Base-by-base conservation (phyloP, 176 grass and related monocot genomes). In the Urochloa ruziziensis region DNA sequence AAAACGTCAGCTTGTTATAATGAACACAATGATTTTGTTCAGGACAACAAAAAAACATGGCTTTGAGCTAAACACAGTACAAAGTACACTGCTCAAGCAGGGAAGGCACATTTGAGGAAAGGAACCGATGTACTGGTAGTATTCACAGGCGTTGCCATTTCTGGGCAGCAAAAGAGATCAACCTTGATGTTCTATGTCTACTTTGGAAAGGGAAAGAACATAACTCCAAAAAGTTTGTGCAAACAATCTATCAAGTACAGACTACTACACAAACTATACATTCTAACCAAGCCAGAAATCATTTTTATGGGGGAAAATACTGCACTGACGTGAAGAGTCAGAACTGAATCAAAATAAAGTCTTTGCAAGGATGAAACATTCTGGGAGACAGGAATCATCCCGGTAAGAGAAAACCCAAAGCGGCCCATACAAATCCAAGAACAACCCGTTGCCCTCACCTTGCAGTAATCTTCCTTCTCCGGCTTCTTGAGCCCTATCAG, bases 401-500 rank as follows among this genome's bases (percentile, higher is more conserved):
- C 17, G 12, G 21, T 23, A 30, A 40, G n/a, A 44, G n/a, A 15
- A 15, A 49, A n/a, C n/a, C n/a, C n/a, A 60, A 4, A 21, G 3
- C 16, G 0, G 46, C 9, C 15, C 8, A 27, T 2, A 62, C 48
- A 67, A 33, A 51, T 39, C 1, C 37, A 35, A 67, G 71, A 78
- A 78, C 57, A 67, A 1, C 8, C 8, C 2, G 13, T 63, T 49
- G 18, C 2, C 44, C 67, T 90, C 90, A 98, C 96, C 82, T 90
- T 86, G 79, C 88, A 75, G 6, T n/a, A n/a, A n/a, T 87, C 91
- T 7, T 94, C 89, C 54, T 85, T 86, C 48, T 92, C 93, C 13
- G 85, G 93, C 81, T 90, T 94, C 88, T 96, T 96, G 85, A 99
- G 93, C 54, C 93, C 87, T 37, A 99, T 87, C 48, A 99, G 88